Evolutionary conservation across 2,329 filamentous ascomycete genomes (phyloP).

Genomic region (Sordariomycetes sp.): DNA sequence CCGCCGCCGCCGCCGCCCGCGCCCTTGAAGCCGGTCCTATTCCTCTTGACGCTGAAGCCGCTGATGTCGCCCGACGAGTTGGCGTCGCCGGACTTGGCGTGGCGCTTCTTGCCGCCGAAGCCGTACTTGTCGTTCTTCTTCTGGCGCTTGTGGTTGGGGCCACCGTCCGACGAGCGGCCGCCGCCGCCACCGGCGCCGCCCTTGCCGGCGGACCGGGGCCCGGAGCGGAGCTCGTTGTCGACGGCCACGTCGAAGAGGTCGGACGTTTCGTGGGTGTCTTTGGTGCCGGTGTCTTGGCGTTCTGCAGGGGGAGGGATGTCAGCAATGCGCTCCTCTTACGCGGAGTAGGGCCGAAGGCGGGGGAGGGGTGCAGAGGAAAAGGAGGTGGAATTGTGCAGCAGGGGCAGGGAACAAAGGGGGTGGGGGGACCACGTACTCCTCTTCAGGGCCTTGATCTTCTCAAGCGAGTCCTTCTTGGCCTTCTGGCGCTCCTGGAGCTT

Average conservation of each 20-base stretch:
- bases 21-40: slow-evolving; percentile 8
- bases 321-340: slow-evolving; percentile 13
- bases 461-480: slow-evolving; percentile 83
- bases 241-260: slow-evolving; percentile 89
- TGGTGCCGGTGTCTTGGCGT: slow-evolving; percentile 58
- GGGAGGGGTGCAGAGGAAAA: not conserved
- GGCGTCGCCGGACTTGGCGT: slow-evolving; percentile 84
- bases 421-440: slow-evolving; percentile 59
- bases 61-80: slow-evolving; percentile 69
- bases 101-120: slow-evolving; percentile 90
- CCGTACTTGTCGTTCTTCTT: slow-evolving; percentile 96
- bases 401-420: not conserved
- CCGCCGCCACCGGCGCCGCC: slow-evolving; percentile 20
- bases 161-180: not conserved
- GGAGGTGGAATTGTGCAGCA: no score
- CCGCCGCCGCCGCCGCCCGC: not conserved
- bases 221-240: slow-evolving; percentile 48
- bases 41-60: slow-evolving; percentile 65
- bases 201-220: slow-evolving; percentile 15
- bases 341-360: not conserved
- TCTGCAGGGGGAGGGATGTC: slow-evolving; percentile 43
- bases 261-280: slow-evolving; percentile 58
- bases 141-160: slow-evolving; percentile 59
- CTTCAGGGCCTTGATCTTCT: slow-evolving; percentile 93
- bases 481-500: slow-evolving; percentile 92